Evolutionary conservation across 2,329 filamentous ascomycete genomes (phyloP).

Genomic region (Arthrobotrys sphaeroides): DNA sequence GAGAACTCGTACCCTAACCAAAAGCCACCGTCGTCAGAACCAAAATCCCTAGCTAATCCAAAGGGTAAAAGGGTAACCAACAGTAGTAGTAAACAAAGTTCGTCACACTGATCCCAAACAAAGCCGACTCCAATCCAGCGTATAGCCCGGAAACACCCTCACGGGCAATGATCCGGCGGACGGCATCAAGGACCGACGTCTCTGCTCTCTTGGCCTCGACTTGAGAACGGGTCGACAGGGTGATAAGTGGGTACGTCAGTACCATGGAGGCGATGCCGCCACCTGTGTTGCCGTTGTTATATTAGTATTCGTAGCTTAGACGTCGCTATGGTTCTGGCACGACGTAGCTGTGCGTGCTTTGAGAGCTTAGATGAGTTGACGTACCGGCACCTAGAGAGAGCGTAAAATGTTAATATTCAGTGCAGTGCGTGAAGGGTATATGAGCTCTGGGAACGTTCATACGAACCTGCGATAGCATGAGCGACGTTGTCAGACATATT

Average conservation of each 20-base stretch:
- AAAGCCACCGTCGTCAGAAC: not conserved
- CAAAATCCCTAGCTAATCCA: not conserved
- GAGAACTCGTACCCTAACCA: constrained; percentile 93
- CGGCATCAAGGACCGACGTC: constrained; percentile 82
- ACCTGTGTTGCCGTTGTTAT: constrained; percentile 67
- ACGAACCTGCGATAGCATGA: constrained; percentile 81
- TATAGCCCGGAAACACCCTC: constrained; percentile 91
- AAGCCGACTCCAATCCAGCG: constrained; percentile 87
- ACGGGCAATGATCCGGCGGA: constrained; percentile 85
- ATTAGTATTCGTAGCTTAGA: not conserved
- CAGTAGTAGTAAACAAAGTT: constrained; percentile 99
- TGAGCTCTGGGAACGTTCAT: not conserved
- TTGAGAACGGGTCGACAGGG: constrained; percentile 94
- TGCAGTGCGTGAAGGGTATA: not conserved
- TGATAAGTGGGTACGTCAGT: constrained; percentile 97
- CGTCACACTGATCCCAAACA: constrained; percentile 97
- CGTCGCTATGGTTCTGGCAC: too few species aligned
- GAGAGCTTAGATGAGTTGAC: not conserved
- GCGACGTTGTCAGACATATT: constrained; percentile 80
- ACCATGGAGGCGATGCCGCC: constrained; percentile 96
- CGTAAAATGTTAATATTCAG: not conserved
- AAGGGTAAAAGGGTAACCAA: constrained; percentile 59
- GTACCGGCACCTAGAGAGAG: constrained; percentile 33
- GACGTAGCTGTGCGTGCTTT: not conserved
- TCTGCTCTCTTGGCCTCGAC: constrained; percentile 95